Conservation (phyloP, 2,329 filamentous ascomycete genomes). For the Colletotrichum agaves region DNA sequence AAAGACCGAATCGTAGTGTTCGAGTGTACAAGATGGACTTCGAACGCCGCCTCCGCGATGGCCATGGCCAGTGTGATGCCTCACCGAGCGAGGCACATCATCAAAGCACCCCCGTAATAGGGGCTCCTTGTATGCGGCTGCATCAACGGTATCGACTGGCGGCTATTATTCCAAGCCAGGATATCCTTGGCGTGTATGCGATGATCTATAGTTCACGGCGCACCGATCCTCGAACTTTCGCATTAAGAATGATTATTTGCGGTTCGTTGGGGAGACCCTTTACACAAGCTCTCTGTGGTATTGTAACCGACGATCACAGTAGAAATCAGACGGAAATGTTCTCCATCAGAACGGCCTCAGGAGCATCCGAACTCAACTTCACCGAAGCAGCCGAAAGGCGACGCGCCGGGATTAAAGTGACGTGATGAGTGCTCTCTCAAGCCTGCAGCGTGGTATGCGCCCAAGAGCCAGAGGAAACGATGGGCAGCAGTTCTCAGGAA, state of each 20-base stretch:
- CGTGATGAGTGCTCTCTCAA: not conserved
- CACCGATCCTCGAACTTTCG: slow-evolving; percentile 23
- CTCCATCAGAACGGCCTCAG: not conserved
- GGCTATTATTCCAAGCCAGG: not conserved
- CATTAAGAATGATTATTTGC: not conserved
- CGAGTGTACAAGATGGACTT: not conserved
- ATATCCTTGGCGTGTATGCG: slow-evolving; percentile 18
- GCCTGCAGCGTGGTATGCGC: not conserved
- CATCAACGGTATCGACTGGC: slow-evolving; percentile 17
- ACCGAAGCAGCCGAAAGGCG: not conserved
- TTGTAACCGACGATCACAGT: slow-evolving; percentile 2
- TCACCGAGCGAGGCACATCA: not conserved
- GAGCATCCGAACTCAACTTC: slow-evolving; percentile 4
- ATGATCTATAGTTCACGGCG: slow-evolving; percentile 19
- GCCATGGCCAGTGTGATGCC: not conserved
- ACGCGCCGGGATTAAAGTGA: not conserved
- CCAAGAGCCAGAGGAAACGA: not conserved
- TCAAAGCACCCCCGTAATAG: slow-evolving; percentile 22
- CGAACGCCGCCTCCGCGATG: not conserved
- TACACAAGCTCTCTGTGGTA: not conserved
- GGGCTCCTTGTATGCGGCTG: slow-evolving; percentile 20
- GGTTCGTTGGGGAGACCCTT: not conserved
- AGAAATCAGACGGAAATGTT: not conserved
- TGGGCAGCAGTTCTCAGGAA: not conserved
- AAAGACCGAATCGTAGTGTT: not conserved